phyloP scores from a whole-genome alignment of 2,329 filamentous ascomycete genomes.

The Pseudogymnoascus sp. region DNA sequence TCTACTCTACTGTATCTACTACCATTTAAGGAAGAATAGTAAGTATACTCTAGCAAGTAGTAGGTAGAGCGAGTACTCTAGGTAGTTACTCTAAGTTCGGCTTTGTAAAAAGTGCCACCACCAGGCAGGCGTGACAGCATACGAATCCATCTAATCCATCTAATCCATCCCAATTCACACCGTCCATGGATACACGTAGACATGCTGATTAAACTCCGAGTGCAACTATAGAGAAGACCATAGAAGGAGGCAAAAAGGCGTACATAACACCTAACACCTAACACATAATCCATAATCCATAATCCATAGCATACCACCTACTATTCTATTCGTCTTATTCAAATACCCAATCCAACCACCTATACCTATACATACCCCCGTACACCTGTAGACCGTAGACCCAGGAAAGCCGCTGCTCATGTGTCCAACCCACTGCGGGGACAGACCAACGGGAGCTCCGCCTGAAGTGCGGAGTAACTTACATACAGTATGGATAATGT shows the following conservation, averaged over 20 bases:
- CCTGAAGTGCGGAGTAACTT: not conserved
- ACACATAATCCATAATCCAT: not conserved
- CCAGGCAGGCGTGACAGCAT: slow-evolving; percentile 3
- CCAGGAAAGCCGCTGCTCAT: not conserved
- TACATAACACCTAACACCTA: not conserved
- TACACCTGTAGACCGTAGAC: too few species aligned
- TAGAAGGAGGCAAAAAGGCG: not conserved
- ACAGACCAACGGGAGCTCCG: not conserved
- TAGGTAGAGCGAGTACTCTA: not conserved
- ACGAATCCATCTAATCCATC: not conserved
- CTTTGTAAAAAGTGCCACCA: not conserved
- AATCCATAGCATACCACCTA: not conserved
- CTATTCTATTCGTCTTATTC: not conserved
- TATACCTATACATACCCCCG: too few species aligned
- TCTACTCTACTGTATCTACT: not conserved
- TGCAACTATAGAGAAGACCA: not conserved
- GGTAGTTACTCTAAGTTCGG: not conserved
- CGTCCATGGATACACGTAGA: not conserved
- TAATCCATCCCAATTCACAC: not conserved
- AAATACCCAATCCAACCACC: not conserved
- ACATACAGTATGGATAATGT: not conserved
- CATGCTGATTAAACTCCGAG: not conserved
- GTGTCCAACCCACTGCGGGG: not conserved
- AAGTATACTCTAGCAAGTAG: not conserved
- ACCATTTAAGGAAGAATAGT: too few species aligned